Evolutionary conservation across 2,329 filamentous ascomycete species (phyloP).

Genomic region (Aspergillus chevalieri): DNA sequence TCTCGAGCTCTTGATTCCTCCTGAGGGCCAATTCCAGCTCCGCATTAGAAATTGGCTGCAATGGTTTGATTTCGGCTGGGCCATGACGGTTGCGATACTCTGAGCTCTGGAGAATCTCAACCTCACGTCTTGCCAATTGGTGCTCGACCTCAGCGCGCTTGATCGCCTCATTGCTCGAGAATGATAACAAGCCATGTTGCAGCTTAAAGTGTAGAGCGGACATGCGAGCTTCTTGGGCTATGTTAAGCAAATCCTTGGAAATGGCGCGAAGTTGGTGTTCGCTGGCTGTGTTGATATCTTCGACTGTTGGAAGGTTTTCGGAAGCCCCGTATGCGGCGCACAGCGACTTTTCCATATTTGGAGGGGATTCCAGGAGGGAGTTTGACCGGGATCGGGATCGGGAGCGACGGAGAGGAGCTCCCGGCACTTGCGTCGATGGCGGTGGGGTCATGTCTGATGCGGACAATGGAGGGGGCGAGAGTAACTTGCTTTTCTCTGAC

Average conservation of each 20-base stretch:
- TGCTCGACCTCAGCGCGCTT: conserved; percentile 87
- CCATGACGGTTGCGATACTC: conserved; percentile 62
- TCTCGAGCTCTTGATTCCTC: conserved; percentile 60
- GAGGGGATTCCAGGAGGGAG: conserved; percentile 40
- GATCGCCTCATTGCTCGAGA: conserved; percentile 77
- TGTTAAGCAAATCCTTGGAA: conserved; percentile 47
- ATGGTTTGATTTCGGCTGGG: conserved; percentile 43
- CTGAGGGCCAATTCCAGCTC: conserved; percentile 56
- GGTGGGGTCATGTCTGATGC: conserved; percentile 56
- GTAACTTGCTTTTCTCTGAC: conserved; percentile 27
- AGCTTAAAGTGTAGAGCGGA: conserved; percentile 85
- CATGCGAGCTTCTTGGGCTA: conserved; percentile 65
- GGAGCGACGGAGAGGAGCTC: conserved; percentile 38
- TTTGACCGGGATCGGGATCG: conserved; percentile 38
- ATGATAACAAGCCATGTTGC: conserved; percentile 75
- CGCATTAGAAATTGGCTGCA: conserved; percentile 34
- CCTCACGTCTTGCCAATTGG: conserved; percentile 81
- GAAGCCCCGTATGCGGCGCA: conserved; percentile 38
- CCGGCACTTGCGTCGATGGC: conserved; percentile 54
- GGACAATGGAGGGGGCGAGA: conserved; percentile 41
- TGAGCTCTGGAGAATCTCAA: conserved; percentile 71
- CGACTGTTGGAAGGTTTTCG: conserved; percentile 41
- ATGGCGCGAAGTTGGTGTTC: conserved; percentile 50
- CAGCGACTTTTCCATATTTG: conserved; percentile 40
- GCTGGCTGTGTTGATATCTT: conserved; percentile 49